phyloP scores from a whole-genome alignment of 495 filamentous ascomycete genomes.

The Xylaria cubensis region DNA sequence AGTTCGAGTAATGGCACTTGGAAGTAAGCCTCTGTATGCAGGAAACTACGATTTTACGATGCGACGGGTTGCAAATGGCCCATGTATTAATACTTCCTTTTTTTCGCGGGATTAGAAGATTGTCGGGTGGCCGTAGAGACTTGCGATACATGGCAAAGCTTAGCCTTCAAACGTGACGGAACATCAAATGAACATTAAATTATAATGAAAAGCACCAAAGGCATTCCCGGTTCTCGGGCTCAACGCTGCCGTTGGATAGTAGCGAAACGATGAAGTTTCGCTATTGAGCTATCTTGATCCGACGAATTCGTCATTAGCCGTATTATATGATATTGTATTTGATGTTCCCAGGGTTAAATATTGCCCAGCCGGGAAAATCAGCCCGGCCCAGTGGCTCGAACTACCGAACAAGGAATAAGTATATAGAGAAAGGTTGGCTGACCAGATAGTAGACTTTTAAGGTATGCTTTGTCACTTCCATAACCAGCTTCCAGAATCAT shows the following conservation, averaged over 20 bases:
- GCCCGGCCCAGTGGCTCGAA: conserved; percentile 4
- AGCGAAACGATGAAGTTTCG: background rate
- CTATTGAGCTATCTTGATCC: background rate
- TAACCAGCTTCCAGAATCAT: background rate
- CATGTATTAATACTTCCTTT: background rate
- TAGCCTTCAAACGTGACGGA: background rate
- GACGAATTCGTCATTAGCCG: conserved; percentile 10
- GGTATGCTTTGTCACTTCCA: background rate
- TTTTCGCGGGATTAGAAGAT: background rate
- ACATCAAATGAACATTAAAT: background rate
- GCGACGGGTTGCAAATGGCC: no score
- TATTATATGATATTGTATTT: conserved; percentile 2
- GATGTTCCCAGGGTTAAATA: background rate
- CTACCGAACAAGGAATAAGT: background rate
- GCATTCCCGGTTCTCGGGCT: background rate
- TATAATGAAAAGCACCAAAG: background rate
- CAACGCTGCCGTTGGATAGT: background rate
- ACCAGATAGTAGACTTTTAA: background rate
- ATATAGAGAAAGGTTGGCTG: background rate
- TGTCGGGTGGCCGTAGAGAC: background rate
- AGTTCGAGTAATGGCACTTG: background rate
- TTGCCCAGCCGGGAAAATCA: conserved; percentile 8
- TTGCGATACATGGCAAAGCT: background rate
- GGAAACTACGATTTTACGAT: conserved; percentile 7
- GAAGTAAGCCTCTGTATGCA: background rate